Percentiles rank a stretch among this genome's conserved stretches.
Evolutionary conservation across 805 yeast species (phyloP).

Genomic region (Starmerella scarabaei): DNA sequence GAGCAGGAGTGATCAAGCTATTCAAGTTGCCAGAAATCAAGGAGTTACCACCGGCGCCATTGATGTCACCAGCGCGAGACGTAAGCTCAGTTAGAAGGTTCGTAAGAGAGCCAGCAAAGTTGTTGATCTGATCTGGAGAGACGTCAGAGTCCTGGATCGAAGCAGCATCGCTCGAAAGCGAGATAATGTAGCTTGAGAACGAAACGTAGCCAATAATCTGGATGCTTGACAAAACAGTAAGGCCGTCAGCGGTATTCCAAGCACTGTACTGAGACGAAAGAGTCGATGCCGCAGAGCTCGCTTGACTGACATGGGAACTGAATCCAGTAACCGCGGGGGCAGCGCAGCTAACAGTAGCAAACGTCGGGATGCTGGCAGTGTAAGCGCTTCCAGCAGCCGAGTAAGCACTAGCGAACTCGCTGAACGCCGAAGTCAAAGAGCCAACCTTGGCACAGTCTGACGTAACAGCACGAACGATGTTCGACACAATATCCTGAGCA

Average conservation of each 20-base stretch:
- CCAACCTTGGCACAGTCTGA: conserved; percentile 10
- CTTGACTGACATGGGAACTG: too few species aligned
- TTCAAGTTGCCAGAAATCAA: conserved; percentile 20
- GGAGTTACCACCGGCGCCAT: conserved; percentile 18
- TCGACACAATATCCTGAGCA: conserved; percentile 16
- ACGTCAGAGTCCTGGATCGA: conserved; percentile 2
- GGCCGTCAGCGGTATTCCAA: too few species aligned
- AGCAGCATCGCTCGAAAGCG: background rate
- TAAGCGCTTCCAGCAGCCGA: conserved; percentile 11
- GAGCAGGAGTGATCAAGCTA: conserved; percentile 15
- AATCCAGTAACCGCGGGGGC: too few species aligned
- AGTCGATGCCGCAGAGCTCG: too few species aligned
- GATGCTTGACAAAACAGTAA: too few species aligned
- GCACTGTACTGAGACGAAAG: too few species aligned
- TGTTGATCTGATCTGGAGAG: conserved; percentile 4
- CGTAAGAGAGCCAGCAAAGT: conserved; percentile 10
- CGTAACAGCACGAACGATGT: conserved; percentile 12
- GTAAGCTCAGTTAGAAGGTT: conserved; percentile 16
- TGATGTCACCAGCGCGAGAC: conserved; percentile 19
- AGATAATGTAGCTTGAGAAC: background rate
- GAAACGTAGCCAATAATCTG: too few species aligned
- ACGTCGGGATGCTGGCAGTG: conserved; percentile 2
- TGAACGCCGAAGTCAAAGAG: conserved; percentile 8
- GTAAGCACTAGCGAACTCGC: conserved; percentile 9
- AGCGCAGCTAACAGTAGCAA: too few species aligned